Evolutionary conservation across 306 rosid species (phyloP).

Genomic region (Cicer yamashitae): DNA sequence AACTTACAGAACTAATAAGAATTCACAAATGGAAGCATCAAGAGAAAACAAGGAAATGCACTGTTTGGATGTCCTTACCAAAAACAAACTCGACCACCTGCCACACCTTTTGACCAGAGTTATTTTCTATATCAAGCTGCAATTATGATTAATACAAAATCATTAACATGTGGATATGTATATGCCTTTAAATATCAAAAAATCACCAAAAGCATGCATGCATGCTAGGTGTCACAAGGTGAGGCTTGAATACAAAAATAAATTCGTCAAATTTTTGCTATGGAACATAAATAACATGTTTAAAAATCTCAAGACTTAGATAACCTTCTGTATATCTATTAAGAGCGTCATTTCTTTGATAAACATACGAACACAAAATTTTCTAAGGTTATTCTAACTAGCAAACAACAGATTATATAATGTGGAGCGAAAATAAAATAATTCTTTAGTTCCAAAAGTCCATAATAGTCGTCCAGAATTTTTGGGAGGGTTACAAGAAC

Average conservation of each 20-base stretch:
- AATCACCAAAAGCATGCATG: constrained; percentile 18
- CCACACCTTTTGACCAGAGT: constrained; percentile 80
- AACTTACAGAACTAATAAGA: constrained; percentile 19
- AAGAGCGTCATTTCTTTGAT: too few relatives aligned
- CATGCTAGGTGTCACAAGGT: constrained; percentile 24
- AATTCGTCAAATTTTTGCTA: background rate
- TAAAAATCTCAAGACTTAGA: constrained; percentile 30
- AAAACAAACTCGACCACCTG: constrained; percentile 82
- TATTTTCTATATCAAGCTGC: constrained; percentile 91
- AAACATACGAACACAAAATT: background rate
- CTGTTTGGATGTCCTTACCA: constrained; percentile 64
- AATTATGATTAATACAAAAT: constrained; percentile 43
- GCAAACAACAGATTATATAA: constrained; percentile 2
- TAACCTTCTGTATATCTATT: background rate
- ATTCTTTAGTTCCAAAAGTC: too few relatives aligned
- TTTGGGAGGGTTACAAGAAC: too few relatives aligned
- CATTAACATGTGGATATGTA: constrained; percentile 29
- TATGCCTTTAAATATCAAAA: constrained; percentile 3
- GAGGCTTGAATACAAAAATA: constrained; percentile 3
- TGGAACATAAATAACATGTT: background rate
- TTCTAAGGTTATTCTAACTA: constrained; percentile 14
- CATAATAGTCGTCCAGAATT: too few relatives aligned
- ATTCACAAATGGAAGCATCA: constrained; percentile 11
- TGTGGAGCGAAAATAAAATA: background rate
- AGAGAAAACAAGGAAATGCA: constrained; percentile 23